Percentiles rank a stretch among this genome's conserved stretches.
These are phyloP conservation scores for Biscogniauxia mediterranea DNA, from an alignment of 2,329 filamentous ascomycete species.

Conservation along the genomic window DNA sequence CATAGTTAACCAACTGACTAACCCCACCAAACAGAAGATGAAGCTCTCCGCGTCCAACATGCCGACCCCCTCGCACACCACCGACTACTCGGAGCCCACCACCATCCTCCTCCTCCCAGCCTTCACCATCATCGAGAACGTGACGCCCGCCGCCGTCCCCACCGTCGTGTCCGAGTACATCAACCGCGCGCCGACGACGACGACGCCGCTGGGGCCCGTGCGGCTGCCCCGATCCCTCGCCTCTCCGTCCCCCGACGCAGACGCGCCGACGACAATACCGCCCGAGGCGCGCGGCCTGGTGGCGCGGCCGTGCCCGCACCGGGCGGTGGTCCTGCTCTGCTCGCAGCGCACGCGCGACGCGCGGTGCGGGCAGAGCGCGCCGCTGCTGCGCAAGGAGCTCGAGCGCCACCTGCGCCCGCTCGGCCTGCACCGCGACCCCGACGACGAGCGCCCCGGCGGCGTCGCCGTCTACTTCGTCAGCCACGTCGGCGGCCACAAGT, in stretches of 20 bases:
- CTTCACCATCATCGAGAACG: slow-evolving; percentile 79
- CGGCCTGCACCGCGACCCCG: slow-evolving; percentile 80
- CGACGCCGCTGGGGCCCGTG: slow-evolving; percentile 53
- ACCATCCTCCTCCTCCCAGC: slow-evolving; percentile 81
- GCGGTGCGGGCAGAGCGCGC: slow-evolving; percentile 90
- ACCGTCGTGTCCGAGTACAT: slow-evolving; percentile 70
- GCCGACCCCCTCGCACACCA: slow-evolving; percentile 67
- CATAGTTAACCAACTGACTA: too few species aligned
- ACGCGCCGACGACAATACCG: slow-evolving; percentile 13
- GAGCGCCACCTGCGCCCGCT: slow-evolving; percentile 84
- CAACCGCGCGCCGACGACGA: slow-evolving; percentile 71
- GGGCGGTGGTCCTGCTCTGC: slow-evolving; percentile 86
- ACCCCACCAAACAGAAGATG: slow-evolving; percentile 55
- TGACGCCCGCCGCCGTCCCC: slow-evolving; percentile 72
- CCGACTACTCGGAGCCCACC: slow-evolving; percentile 67
- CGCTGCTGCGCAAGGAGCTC: slow-evolving; percentile 82
- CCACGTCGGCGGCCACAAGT: slow-evolving; percentile 96
- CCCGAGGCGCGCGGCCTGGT: slow-evolving; percentile 26
- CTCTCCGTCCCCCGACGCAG: slow-evolving; percentile 30
- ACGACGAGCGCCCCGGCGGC: slow-evolving; percentile 86
- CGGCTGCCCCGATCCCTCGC: slow-evolving; percentile 36
- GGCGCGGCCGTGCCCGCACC: slow-evolving; percentile 72
- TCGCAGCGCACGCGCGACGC: slow-evolving; percentile 93
- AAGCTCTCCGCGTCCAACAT: slow-evolving; percentile 95
- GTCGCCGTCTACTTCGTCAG: slow-evolving; percentile 96